Base-by-base conservation (phyloP, 1,284 basidiomycete species). In the Tilletia setariae region DNA sequence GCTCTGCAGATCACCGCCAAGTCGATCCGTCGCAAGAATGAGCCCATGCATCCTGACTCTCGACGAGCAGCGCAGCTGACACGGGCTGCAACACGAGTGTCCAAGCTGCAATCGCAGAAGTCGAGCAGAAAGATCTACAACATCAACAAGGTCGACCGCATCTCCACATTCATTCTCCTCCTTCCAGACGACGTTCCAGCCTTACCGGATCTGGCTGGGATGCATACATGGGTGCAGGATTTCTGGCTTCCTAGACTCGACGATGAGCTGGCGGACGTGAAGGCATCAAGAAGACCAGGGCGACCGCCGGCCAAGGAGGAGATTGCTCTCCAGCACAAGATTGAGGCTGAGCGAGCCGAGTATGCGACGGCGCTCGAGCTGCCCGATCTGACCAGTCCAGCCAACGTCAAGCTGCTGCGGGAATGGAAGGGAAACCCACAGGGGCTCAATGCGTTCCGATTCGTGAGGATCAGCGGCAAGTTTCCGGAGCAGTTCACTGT, bases 341-440 rank as follows among this genome's bases (percentile, higher is more conserved):
- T 71, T 7, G 75, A 73, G 16, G 67, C 69, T 11, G 80, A 81
- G 61, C 40, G 64, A 30, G 68, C 70, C 28, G 79, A 81, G 42
- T 82, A 82, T 67, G 62, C 64, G 28, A 72, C 78, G 23, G 78
- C 79, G 19, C 75, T 82, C 35, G 77, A 78, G 46, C 66, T 81
- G 0, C 80, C 80, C 0, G 80, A 82, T 43, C 70, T 82, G 19
- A 72, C 70, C 63, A 75, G 71, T 59, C 53, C 63, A 2, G 74
- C 66, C 64, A 82, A 82, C 47, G 80, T 82, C 46, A 66, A 66
- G 23, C 67, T 81, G 3, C 70, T 82, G 1, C 68, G 80, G 6
- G 72, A 77, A 19, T 82, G 80, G 80, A 67, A 79, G 32, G 80
- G 80, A 6, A 79, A 81, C 64, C 73, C 74, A 11, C 79, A 81